A percentile compares a stretch with the other conserved stretches of the same genome.
These are phyloP conservation scores for Cubamyces lactineus DNA, from an alignment of 768 basidiomycete genomes.

Conservation along the genomic window DNA sequence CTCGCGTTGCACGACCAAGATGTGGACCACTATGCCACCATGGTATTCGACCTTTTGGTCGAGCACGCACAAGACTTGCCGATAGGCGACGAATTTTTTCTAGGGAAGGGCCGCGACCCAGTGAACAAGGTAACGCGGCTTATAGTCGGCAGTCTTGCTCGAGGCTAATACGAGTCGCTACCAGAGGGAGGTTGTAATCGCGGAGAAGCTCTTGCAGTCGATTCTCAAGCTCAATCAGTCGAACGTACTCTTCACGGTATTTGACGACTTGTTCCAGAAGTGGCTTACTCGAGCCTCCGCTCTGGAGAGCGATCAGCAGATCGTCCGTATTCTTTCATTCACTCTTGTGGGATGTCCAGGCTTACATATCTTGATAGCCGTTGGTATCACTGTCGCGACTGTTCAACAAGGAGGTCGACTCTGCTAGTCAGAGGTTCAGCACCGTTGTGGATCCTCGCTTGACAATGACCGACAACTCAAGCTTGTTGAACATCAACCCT, in stretches of 20 bases:
- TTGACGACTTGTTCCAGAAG: slow-evolving; percentile 58
- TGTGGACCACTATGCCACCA: slow-evolving; percentile 50
- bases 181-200: slow-evolving; percentile 15
- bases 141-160: too few relatives aligned
- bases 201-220: slow-evolving; percentile 43
- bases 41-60: slow-evolving; percentile 56
- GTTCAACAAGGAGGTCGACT: slow-evolving; percentile 57
- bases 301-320: slow-evolving; percentile 42
- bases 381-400: slow-evolving; percentile 58
- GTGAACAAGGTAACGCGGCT: slow-evolving; percentile 13
- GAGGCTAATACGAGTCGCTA: too few relatives aligned
- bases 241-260: slow-evolving; percentile 56
- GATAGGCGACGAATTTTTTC: slow-evolving; percentile 21
- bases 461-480: slow-evolving; percentile 35
- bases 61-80: slow-evolving; percentile 46
- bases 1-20: slow-evolving; percentile 68
- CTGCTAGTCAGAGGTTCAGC: slow-evolving; percentile 42
- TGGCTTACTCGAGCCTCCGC: slow-evolving; percentile 58
- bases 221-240: slow-evolving; percentile 58
- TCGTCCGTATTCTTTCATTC: slow-evolving; percentile 29
- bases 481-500: slow-evolving; percentile 47
- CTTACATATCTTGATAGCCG: slow-evolving; percentile 39
- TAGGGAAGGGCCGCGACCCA: slow-evolving; percentile 19
- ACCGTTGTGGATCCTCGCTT: slow-evolving; percentile 38
- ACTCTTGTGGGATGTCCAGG: slow-evolving; percentile 3